These are phyloP conservation scores for Nadsonia commutata DNA, from an alignment of 1,139 yeast species.

Conservation along the genomic window DNA sequence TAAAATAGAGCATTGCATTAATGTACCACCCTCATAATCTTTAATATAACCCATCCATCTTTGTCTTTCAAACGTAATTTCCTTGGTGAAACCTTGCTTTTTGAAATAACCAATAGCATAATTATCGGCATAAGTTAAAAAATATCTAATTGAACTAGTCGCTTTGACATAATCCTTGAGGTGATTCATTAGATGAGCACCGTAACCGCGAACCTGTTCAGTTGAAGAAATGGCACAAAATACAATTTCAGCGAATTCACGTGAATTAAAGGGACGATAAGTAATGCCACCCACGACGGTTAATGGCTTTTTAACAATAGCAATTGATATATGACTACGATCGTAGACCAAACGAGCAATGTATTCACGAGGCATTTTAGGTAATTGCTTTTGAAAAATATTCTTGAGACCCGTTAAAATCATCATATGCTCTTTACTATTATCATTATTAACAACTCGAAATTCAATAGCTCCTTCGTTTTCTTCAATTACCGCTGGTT, in stretches of 20 bases:
- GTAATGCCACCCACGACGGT: conserved; percentile 98
- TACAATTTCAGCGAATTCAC: conserved; percentile 94
- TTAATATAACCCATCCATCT: conserved; percentile 98
- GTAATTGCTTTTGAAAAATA: conserved; percentile 91
- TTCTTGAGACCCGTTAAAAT: conserved; percentile 89
- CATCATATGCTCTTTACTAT: conserved; percentile 72
- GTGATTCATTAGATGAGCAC: conserved; percentile 97
- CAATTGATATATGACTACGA: conserved; percentile 86
- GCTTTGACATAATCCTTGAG: conserved; percentile 87
- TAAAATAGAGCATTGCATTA: conserved; percentile 94
- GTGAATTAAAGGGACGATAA: conserved; percentile 77
- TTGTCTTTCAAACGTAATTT: conserved; percentile 67
- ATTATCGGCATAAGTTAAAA: conserved; percentile 93
- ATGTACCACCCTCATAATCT: conserved; percentile 97
- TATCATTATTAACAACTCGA: conserved; percentile 90
- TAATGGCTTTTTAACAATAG: conserved; percentile 82
- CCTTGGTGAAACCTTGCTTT: conserved; percentile 95
- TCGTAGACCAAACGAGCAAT: conserved; percentile 91
- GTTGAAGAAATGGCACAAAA: conserved; percentile 96
- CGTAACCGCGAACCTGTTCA: conserved; percentile 95
- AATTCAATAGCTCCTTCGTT: conserved; percentile 84
- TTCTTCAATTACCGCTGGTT: conserved; percentile 90
- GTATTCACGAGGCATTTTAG: conserved; percentile 97
- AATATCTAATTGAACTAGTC: conserved; percentile 74
- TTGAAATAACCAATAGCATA: conserved; percentile 97